Percentiles rank a stretch among this genome's conserved stretches.
Evolutionary conservation across 495 filamentous ascomycete species (phyloP).

Genomic region (Achaetomiella virescens): DNA sequence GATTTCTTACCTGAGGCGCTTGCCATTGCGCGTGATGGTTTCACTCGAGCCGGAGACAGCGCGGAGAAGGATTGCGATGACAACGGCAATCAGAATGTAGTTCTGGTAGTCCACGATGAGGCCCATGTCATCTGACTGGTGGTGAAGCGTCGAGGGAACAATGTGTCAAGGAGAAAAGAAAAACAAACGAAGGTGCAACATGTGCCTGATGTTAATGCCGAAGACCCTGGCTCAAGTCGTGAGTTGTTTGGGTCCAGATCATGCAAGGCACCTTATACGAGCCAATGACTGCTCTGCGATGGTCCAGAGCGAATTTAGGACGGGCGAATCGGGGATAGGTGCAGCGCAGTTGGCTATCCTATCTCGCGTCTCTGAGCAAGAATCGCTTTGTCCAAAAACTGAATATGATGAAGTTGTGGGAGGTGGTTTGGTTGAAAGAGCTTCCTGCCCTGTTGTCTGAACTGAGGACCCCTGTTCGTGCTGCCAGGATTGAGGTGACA

Average conservation of each 20-base stretch:
- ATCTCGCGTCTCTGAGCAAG: no score
- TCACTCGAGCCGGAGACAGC: constrained; percentile 9
- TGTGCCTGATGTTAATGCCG: neutral
- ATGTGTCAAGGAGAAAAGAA: neutral
- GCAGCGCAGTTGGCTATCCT: no score
- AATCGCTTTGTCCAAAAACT: no score
- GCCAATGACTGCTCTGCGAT: constrained; percentile 2
- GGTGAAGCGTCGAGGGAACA: neutral
- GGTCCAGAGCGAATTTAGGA: neutral
- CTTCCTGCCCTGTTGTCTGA: neutral
- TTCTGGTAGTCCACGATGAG: constrained; percentile 14
- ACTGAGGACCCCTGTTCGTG: neutral
- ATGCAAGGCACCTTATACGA: constrained; percentile 11
- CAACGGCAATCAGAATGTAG: constrained; percentile 11
- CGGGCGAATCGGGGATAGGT: neutral
- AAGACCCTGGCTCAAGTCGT: neutral
- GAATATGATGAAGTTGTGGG: no score
- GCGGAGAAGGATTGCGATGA: constrained; percentile 19
- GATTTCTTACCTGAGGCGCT: constrained; percentile 19
- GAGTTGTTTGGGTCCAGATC: no score
- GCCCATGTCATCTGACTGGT: constrained; percentile 12
- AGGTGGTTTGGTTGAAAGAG: no score
- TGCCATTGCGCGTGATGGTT: constrained; percentile 23
- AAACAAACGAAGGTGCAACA: no score
- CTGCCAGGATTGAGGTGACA: neutral